A percentile compares a stretch with the other conserved stretches of the same genome.
phyloP scores from a whole-genome alignment of 345 rosid genomes.

The Capsella bursapastoris region DNA sequence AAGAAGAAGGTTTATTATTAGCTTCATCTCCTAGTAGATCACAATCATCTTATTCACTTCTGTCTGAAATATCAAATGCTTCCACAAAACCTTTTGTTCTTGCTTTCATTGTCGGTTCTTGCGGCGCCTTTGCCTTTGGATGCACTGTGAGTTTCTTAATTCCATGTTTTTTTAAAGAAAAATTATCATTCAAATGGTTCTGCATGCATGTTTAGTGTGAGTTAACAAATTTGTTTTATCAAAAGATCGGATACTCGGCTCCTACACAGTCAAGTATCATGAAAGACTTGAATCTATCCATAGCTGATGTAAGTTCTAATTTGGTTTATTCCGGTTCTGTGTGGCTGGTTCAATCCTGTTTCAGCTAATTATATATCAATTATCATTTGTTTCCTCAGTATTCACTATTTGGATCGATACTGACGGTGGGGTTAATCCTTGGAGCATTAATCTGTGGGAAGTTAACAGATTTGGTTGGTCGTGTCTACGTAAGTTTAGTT shows the following conservation, averaged over 20 bases:
- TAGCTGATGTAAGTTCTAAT: slow-evolving; percentile 40
- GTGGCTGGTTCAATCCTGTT: neutral
- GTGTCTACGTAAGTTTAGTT: slow-evolving; percentile 49
- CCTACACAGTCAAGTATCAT: slow-evolving; percentile 45
- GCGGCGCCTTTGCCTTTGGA: slow-evolving; percentile 44
- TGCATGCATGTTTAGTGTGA: neutral
- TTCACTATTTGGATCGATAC: slow-evolving; percentile 60
- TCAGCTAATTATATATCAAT: neutral
- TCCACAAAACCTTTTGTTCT: slow-evolving; percentile 43
- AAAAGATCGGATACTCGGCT: slow-evolving; percentile 41
- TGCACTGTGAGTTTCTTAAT: slow-evolving; percentile 37
- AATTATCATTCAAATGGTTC: neutral
- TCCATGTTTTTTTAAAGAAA: neutral
- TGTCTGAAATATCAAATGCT: slow-evolving; percentile 37
- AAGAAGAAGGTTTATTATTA: slow-evolving; percentile 22
- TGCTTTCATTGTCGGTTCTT: slow-evolving; percentile 38
- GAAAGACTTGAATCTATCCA: slow-evolving; percentile 44
- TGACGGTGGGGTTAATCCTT: slow-evolving; percentile 55
- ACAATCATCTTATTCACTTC: slow-evolving; percentile 6
- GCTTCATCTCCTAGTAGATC: neutral
- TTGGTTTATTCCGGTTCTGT: slow-evolving; percentile 8
- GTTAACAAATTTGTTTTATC: too few species aligned
- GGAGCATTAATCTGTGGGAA: slow-evolving; percentile 57
- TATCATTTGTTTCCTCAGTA: slow-evolving; percentile 34
- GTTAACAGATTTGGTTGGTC: slow-evolving; percentile 55